A percentile compares a stretch with the other conserved stretches of the same genome.
These are phyloP conservation scores for Boeremia lycopersici DNA, from an alignment of 2,329 filamentous ascomycete genomes.

Conservation along the genomic window DNA sequence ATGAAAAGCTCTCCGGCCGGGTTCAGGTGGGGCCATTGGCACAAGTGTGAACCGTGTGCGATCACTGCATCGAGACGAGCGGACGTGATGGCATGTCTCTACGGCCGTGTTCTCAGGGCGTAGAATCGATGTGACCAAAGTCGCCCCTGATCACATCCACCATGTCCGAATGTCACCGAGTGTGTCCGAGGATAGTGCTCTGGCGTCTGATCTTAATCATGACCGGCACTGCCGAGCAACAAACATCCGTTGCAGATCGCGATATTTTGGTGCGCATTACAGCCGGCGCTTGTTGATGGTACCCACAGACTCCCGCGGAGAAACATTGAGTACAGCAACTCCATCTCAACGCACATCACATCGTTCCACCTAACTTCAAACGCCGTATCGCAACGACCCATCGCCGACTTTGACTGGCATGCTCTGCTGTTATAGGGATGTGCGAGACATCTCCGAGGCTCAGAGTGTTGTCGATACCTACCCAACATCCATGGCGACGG, in stretches of 20 bases:
- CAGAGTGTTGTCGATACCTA: neutral
- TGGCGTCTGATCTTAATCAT: neutral
- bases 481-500: neutral
- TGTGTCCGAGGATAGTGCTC: no score
- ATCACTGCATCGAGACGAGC: no score
- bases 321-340: slow-evolving; percentile 12
- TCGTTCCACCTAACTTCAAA: neutral
- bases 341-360: slow-evolving; percentile 4
- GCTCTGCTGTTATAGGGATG: no score
- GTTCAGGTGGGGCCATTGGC: slow-evolving; percentile 56
- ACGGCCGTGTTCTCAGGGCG: no score
- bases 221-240: neutral
- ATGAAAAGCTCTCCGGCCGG: slow-evolving; percentile 49
- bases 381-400: neutral
- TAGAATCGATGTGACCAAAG: no score
- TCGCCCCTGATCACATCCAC: no score
- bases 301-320: slow-evolving; percentile 22
- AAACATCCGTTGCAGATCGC: neutral
- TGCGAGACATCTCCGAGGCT: slow-evolving; percentile 5
- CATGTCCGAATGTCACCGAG: no score
- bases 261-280: neutral
- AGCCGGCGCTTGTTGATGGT: slow-evolving; percentile 1
- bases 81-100: no score
- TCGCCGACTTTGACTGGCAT: neutral
- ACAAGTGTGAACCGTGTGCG: neutral